phyloP scores from a whole-genome alignment of 2,329 filamentous ascomycete species.

The Penicillium oxalicum region DNA sequence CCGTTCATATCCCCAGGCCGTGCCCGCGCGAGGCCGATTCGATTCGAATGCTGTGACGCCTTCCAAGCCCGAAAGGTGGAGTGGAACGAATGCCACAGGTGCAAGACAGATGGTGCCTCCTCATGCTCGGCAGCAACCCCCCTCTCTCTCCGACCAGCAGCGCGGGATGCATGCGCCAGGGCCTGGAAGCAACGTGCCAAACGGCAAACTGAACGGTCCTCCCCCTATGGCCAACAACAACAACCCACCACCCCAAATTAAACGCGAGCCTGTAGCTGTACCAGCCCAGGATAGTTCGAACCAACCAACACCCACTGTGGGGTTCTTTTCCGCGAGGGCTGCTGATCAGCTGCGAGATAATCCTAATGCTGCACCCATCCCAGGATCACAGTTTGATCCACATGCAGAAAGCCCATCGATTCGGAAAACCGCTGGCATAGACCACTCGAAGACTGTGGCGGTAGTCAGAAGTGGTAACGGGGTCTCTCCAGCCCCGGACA shows the following conservation, averaged over 20 bases:
- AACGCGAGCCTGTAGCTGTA: slow-evolving; percentile 19
- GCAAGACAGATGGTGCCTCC: slow-evolving; percentile 21
- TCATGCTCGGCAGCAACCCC: slow-evolving; percentile 18
- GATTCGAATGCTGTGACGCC: slow-evolving; percentile 30
- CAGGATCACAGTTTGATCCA: slow-evolving; percentile 61
- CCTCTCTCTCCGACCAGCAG: slow-evolving; percentile 16
- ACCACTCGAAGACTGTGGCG: slow-evolving; percentile 71
- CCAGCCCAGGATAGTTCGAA: slow-evolving; percentile 19
- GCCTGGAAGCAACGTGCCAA: slow-evolving; percentile 17
- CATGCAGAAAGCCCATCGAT: slow-evolving; percentile 76
- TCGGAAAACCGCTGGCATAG: slow-evolving; percentile 79
- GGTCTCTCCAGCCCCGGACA: slow-evolving; percentile 28
- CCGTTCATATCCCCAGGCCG: slow-evolving; percentile 17
- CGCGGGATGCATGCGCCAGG: slow-evolving; percentile 15
- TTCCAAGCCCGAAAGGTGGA: slow-evolving; percentile 35
- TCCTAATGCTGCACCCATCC: slow-evolving; percentile 38
- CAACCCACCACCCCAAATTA: slow-evolving; percentile 19
- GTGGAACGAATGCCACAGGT: slow-evolving; percentile 13
- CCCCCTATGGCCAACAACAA: slow-evolving; percentile 14
- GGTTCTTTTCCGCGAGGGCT: slow-evolving; percentile 67
- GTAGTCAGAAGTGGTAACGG: slow-evolving; percentile 48
- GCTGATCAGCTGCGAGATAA: slow-evolving; percentile 53
- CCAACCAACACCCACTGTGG: slow-evolving; percentile 30
- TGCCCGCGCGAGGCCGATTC: slow-evolving; percentile 16
- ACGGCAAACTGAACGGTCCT: slow-evolving; percentile 12